phyloP scores from a whole-genome alignment of 768 basidiomycete genomes.

The Suillus subaureus region DNA sequence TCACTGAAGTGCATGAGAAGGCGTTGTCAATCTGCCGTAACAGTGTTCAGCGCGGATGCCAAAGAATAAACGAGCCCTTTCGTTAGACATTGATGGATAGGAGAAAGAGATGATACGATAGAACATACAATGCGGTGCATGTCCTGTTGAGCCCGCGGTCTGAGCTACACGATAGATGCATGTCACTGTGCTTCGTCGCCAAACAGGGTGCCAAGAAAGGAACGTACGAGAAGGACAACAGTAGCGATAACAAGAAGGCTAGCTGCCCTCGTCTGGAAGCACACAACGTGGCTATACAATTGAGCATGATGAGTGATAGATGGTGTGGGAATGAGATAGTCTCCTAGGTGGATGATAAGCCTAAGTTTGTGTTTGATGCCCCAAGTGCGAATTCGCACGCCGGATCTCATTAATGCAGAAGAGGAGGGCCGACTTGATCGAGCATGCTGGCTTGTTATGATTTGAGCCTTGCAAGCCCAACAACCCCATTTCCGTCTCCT shows the following conservation, averaged over 20 bases:
- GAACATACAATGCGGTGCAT: background rate
- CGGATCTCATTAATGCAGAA: background rate
- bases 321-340: background rate
- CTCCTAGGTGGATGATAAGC: background rate
- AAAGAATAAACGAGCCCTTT: background rate
- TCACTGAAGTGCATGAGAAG: background rate
- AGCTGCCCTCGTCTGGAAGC: background rate
- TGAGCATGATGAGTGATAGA: background rate
- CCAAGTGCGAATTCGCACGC: background rate
- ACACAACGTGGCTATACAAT: background rate
- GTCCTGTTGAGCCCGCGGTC: background rate
- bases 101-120: background rate
- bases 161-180: background rate
- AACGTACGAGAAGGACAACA: background rate
- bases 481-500: slow-evolving; percentile 5
- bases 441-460: background rate
- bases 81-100: background rate
- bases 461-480: background rate
- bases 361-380: background rate
- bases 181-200: background rate
- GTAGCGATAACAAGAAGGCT: background rate
- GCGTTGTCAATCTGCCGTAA: background rate
- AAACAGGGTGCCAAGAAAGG: background rate
- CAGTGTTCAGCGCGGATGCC: background rate
- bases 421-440: background rate